phyloP scores from a whole-genome alignment of 495 filamentous ascomycete species.

The Hypoxylon fuscum region DNA sequence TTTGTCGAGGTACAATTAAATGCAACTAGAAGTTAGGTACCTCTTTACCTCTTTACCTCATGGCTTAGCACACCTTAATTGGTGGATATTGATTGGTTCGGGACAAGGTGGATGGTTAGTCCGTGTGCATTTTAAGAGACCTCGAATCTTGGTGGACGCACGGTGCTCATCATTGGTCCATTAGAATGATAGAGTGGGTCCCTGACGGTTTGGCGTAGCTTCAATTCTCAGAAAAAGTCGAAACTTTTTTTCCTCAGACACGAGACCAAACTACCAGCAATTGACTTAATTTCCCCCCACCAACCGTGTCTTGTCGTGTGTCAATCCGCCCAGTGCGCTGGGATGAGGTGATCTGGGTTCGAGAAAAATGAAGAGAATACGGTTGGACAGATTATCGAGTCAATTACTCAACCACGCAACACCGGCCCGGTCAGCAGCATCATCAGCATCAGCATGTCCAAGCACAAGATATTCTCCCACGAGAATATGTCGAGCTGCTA shows the following conservation, averaged over 20 bases:
- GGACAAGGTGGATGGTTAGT: slow-evolving; percentile 34
- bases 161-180: slow-evolving; percentile 35
- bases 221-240: slow-evolving; percentile 44
- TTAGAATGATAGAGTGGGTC: slow-evolving; percentile 1
- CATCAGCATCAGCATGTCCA: too few relatives aligned
- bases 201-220: slow-evolving; percentile 14
- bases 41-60: too few relatives aligned
- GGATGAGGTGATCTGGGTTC: slow-evolving; percentile 37
- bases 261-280: slow-evolving; percentile 34
- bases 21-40: too few relatives aligned
- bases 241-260: slow-evolving; percentile 30
- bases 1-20: neutral
- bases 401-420: slow-evolving; percentile 67
- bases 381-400: slow-evolving; percentile 73
- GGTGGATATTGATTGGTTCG: slow-evolving; percentile 21
- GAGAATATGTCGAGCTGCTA: slow-evolving; percentile 34
- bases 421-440: slow-evolving; percentile 26
- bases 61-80: slow-evolving; percentile 3
- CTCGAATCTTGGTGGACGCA: slow-evolving; percentile 29
- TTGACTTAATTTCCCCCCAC: slow-evolving; percentile 27
- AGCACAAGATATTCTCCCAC: too few relatives aligned
- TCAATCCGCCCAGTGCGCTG: slow-evolving; percentile 33
- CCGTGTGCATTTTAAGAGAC: neutral
- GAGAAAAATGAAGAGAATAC: slow-evolving; percentile 62
- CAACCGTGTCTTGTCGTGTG: slow-evolving; percentile 41